Evolutionary conservation across 108 stramenopile genomes (phyloP).

Genomic region (Conticribra weissflogii): DNA sequence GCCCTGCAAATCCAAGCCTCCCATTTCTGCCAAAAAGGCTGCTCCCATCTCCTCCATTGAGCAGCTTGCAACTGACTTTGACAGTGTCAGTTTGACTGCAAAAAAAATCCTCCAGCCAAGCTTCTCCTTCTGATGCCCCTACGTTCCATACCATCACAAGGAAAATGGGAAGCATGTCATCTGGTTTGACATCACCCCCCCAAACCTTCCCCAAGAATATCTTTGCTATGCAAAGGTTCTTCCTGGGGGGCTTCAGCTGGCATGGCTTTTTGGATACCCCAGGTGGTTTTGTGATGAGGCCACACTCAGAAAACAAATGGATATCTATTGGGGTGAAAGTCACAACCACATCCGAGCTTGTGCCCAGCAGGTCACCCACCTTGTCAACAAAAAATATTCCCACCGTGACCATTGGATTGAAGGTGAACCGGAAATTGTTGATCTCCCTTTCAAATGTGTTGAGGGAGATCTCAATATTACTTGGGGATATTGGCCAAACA

Average conservation of each 20-base stretch:
- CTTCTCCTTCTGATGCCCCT: background rate
- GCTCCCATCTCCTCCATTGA: too few relatives aligned
- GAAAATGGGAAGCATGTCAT: background rate
- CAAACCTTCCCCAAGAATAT: background rate
- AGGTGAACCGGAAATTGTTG: background rate
- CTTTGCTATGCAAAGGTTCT: background rate
- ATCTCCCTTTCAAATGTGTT: conserved; percentile 3
- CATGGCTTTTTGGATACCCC: background rate
- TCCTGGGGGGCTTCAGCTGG: conserved; percentile 1
- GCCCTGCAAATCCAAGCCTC: too few relatives aligned
- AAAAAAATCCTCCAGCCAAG: too few relatives aligned
- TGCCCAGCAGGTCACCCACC: conserved; percentile 3
- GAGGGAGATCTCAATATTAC: background rate
- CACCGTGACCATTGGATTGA: background rate
- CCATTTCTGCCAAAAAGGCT: too few relatives aligned
- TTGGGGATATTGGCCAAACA: background rate
- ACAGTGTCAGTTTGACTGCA: too few relatives aligned
- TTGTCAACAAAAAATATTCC: background rate
- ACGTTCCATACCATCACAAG: conserved; percentile 1
- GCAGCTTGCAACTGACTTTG: too few relatives aligned
- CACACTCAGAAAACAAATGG: background rate
- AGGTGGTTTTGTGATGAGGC: background rate
- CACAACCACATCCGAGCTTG: background rate
- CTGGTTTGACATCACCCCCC: background rate
- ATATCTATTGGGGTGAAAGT: too few relatives aligned